Percentiles rank a stretch among this genome's conserved stretches.
phyloP scores from a whole-genome alignment of 2,329 filamentous ascomycete genomes.

The Coleophoma cylindrospora region DNA sequence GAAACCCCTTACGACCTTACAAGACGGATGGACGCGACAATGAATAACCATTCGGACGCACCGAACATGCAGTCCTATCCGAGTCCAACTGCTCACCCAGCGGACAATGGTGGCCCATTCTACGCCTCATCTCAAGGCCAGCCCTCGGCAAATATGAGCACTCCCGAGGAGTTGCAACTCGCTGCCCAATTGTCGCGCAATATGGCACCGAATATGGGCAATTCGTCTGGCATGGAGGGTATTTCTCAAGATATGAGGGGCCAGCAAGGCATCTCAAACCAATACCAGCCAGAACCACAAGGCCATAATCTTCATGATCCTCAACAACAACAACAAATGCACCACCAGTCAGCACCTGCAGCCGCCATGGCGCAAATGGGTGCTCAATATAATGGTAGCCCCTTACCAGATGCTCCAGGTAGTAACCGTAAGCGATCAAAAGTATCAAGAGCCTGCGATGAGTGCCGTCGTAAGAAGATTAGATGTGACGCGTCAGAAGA shows the following conservation, averaged over 20 bases:
- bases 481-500: conserved; percentile 81
- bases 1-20: conserved; percentile 1
- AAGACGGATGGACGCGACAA: conserved; percentile 7
- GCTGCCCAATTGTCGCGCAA: conserved; percentile 38
- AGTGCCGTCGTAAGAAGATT: conserved; percentile 85
- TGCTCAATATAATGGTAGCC: conserved; percentile 34
- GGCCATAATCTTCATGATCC: conserved; percentile 5
- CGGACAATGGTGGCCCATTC: conserved; percentile 21
- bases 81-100: conserved; percentile 20
- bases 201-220: background rate
- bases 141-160: conserved; percentile 20
- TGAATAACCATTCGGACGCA: conserved; percentile 20
- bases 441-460: conserved; percentile 83
- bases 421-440: conserved; percentile 72
- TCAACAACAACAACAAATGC: conserved; percentile 1
- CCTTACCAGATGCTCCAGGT: conserved; percentile 36
- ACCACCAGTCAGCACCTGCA: conserved; percentile 16
- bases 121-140: conserved; percentile 19
- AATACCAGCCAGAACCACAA: conserved; percentile 27
- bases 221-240: background rate
- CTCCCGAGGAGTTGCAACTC: conserved; percentile 38
- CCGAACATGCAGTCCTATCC: conserved; percentile 25
- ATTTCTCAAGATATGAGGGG: conserved; percentile 27
- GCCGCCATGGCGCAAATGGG: conserved; percentile 29
- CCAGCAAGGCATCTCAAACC: conserved; percentile 29